phyloP scores from a whole-genome alignment of 1,139 yeast species.

The Saccharomyces hybrid region DNA sequence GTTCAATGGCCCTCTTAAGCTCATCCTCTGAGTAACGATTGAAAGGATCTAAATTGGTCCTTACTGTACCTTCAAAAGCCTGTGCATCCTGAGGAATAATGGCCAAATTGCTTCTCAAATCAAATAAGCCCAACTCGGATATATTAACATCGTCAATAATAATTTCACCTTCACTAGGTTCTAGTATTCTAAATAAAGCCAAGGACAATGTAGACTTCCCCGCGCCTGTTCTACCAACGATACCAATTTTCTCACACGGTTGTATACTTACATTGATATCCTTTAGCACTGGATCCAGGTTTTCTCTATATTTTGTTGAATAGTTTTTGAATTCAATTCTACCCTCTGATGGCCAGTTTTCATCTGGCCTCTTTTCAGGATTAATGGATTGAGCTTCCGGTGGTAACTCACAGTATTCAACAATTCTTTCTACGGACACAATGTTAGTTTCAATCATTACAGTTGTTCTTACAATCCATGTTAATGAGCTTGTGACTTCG shows the following conservation, averaged over 20 bases:
- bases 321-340: conserved; percentile 48
- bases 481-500: conserved; percentile 52
- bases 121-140: conserved; percentile 39
- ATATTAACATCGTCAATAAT: conserved; percentile 46
- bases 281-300: conserved; percentile 50
- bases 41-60: conserved; percentile 57
- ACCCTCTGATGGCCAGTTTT: conserved; percentile 58
- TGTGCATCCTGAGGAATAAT: conserved; percentile 69
- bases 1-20: conserved; percentile 45
- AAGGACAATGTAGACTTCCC: conserved; percentile 69
- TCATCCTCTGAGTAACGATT: conserved; percentile 44
- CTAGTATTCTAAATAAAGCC: conserved; percentile 67
- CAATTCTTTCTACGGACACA: conserved; percentile 68
- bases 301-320: conserved; percentile 55
- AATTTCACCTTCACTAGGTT: conserved; percentile 50
- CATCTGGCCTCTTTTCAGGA: conserved; percentile 32
- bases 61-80: conserved; percentile 52
- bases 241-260: conserved; percentile 63
- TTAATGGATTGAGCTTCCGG: conserved; percentile 46
- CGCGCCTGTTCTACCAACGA: conserved; percentile 82
- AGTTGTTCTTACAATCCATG: conserved; percentile 54
- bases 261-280: conserved; percentile 45
- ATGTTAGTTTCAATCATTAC: conserved; percentile 71
- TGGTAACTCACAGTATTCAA: conserved; percentile 56
- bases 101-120: conserved; percentile 46